Percentiles rank a stretch among this genome's conserved stretches.
These are phyloP conservation scores for Trichopus zeylanicus DNA, from an alignment of 116 monocot genomes.

Conservation along the genomic window DNA sequence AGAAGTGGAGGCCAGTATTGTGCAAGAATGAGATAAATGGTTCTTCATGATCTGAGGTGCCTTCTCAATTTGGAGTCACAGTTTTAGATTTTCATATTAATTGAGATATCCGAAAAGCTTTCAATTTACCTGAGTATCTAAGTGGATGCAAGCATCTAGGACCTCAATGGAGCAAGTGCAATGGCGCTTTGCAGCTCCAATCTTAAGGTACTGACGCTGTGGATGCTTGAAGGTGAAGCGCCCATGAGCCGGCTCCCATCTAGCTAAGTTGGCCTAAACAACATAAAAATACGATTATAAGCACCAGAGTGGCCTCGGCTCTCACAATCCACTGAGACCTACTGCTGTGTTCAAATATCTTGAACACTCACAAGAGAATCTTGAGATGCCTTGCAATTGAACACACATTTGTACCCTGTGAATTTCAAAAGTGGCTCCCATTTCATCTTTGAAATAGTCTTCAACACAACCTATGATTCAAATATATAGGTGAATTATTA, in stretches of 20 bases:
- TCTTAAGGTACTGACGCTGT: constrained; percentile 45
- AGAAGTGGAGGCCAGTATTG: constrained; percentile 26
- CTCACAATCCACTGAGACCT: no score
- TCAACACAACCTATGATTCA: no score
- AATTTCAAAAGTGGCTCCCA: no score
- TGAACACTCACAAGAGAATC: constrained; percentile 25
- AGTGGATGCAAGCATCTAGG: constrained; percentile 32
- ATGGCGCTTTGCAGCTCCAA: constrained; percentile 46
- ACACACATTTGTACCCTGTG: constrained; percentile 44
- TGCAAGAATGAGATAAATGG: constrained; percentile 26
- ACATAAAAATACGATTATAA: no score
- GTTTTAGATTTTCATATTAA: no score
- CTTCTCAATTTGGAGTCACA: no score
- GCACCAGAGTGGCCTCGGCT: no score
- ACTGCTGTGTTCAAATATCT: not conserved
- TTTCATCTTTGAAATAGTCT: no score
- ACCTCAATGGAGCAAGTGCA: constrained; percentile 63
- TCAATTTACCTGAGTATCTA: constrained; percentile 34
- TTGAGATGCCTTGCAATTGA: constrained; percentile 55
- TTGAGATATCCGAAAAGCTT: no score
- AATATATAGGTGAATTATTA: no score
- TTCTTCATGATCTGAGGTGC: constrained; percentile 25
- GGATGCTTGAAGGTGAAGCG: constrained; percentile 44
- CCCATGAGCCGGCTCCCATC: constrained; percentile 66
- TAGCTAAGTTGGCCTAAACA: constrained; percentile 63